phyloP scores from a whole-genome alignment of 257 asterid genomes.

The Solanum peruvianum region DNA sequence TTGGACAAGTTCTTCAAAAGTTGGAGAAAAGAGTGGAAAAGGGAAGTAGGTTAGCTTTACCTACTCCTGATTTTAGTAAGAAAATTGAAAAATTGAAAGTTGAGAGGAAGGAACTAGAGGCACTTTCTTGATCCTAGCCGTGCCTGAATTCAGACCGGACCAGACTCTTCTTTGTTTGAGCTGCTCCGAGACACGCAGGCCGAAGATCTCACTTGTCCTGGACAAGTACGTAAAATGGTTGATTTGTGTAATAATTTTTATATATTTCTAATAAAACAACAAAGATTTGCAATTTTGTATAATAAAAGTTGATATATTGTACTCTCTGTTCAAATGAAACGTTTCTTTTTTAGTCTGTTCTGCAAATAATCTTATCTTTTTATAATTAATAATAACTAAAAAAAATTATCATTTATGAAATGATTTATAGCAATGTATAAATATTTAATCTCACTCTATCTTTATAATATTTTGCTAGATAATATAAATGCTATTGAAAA shows the following conservation, averaged over 20 bases:
- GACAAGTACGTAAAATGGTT: too few species aligned
- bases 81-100: background rate
- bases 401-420: too few species aligned
- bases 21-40: conserved; percentile 26
- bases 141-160: too few species aligned
- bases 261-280: background rate
- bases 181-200: too few species aligned
- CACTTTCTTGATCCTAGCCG: background rate
- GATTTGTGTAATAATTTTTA: background rate
- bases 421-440: too few species aligned
- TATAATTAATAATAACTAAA: background rate
- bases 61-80: background rate
- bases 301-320: too few species aligned
- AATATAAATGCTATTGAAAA: too few species aligned
- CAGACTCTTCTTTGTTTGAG: too few species aligned
- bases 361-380: too few species aligned
- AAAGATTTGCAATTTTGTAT: background rate
- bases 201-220: too few species aligned
- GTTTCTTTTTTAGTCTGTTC: too few species aligned
- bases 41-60: background rate
- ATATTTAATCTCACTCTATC: background rate
- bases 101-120: background rate
- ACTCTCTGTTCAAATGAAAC: too few species aligned
- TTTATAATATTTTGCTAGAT: background rate
- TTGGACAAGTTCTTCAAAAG: conserved; percentile 54